phyloP scores from a whole-genome alignment of 2,329 filamentous ascomycete species.

The Neobulgaria alba region DNA sequence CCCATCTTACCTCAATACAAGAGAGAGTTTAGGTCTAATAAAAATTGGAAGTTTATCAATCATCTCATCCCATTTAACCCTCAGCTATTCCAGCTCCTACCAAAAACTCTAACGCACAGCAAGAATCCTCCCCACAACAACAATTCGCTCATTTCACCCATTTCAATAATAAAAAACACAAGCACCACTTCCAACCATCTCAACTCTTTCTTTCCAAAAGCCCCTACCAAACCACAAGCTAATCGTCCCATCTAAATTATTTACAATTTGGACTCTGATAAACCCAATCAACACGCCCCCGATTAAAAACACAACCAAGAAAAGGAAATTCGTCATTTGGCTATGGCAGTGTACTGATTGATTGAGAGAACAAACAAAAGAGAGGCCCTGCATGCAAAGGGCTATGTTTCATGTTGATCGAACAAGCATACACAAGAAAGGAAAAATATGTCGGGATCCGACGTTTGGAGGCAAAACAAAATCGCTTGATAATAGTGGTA shows the following conservation, averaged over 20 bases:
- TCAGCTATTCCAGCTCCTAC: no score
- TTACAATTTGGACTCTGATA: neutral
- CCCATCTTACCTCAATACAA: no score
- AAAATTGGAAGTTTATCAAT: no score
- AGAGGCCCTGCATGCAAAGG: neutral
- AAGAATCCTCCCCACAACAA: neutral
- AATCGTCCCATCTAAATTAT: neutral
- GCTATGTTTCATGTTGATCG: neutral
- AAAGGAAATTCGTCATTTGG: neutral
- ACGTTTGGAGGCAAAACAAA: neutral
- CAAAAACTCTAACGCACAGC: neutral
- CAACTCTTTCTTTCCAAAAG: neutral
- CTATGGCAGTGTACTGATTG: neutral
- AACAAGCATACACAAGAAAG: neutral
- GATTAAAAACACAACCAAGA: neutral
- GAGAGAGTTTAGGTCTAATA: no score
- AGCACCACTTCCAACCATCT: no score
- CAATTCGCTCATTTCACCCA: neutral
- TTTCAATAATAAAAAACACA: neutral
- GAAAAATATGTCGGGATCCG: neutral
- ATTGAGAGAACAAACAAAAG: neutral
- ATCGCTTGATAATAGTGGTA: conserved; percentile 5
- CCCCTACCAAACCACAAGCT: neutral
- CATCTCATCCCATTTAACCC: no score
- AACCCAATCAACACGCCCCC: neutral